Base-by-base conservation (phyloP, 2,329 filamentous ascomycete species). In the Aureobasidium subglaciale region DNA sequence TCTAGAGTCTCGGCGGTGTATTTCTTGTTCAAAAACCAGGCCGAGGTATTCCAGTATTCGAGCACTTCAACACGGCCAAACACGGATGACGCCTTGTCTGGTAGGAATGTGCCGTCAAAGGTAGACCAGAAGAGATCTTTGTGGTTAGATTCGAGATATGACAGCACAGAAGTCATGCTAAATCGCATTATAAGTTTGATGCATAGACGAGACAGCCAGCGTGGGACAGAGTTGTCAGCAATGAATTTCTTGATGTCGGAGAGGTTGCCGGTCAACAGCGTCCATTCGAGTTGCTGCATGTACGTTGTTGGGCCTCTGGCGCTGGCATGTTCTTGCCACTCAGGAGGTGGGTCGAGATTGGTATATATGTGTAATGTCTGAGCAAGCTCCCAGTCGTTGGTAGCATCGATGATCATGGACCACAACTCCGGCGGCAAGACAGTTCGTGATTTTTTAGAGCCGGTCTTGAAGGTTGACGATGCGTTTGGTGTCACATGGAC, bases 121-220 rank as follows among this genome's bases (percentile, higher is more conserved):
- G 91, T 93, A 2, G 86, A 84, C 79, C 87, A 90, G 73, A 95
- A 93, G 3, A 96, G 81, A 58, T 95, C 82, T 53, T 81, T 79
- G 70, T 82, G 79, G 48, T 83, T 75, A 22, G 80, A 78, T 61
- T 87, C 84, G 0, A 90, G 74, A 64, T 87, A 90, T 2, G 82
- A 81, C 30, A 97, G 80, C 3, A 96, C 82, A 11, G 87, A 83
- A 15, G 86, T 87, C 62, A 92, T 85, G 38, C 86, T 88, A 68
- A 96, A 96, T 61, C 93, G 90, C 74, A 96, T 90, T 63, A 96
- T 90, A 37, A 96, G 81, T 65, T 91, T 90, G 59, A 93, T 87
- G 34, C 88, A 88, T 1, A 95, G 77, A 2, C 86, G 86, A 0
- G 90, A 93, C 11, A 96, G 78, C 60, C 89, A 86, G 24, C 82